Percentiles rank a stretch among this genome's conserved stretches.
Evolutionary conservation across 2,329 filamentous ascomycete genomes (phyloP).

Genomic region (Cladobotryum mycophilum): DNA sequence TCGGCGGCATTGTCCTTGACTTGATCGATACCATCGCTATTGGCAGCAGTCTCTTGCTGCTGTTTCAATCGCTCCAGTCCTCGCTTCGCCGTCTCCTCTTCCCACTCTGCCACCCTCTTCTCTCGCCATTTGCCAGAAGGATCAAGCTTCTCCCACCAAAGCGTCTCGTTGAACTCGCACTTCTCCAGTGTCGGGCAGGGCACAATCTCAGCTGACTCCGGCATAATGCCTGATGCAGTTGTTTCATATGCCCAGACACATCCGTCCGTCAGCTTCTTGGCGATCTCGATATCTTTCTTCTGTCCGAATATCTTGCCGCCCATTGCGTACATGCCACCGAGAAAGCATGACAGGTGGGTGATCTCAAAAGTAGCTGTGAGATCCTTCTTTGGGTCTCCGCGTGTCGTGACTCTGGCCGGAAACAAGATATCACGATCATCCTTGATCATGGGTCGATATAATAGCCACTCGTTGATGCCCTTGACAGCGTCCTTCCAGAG

Average conservation of each 20-base stretch:
- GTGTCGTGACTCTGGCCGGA: slow-evolving; percentile 54
- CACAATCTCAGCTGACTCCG: slow-evolving; percentile 41
- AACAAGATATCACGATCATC: slow-evolving; percentile 66
- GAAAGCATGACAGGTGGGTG: slow-evolving; percentile 60
- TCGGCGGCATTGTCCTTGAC: slow-evolving; percentile 8
- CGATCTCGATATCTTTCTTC: slow-evolving; percentile 56
- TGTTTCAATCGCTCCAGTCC: slow-evolving; percentile 14
- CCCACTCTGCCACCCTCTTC: slow-evolving; percentile 38
- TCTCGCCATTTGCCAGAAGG: slow-evolving; percentile 38
- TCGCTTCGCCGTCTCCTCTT: slow-evolving; percentile 32
- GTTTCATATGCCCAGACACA: slow-evolving; percentile 64
- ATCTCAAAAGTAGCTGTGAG: slow-evolving; percentile 51
- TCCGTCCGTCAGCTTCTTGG: slow-evolving; percentile 57
- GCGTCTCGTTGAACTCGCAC: slow-evolving; percentile 47
- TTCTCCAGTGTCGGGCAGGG: slow-evolving; percentile 41
- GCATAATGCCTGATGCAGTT: slow-evolving; percentile 58
- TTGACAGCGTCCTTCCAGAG: slow-evolving; percentile 66
- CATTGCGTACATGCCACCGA: slow-evolving; percentile 64
- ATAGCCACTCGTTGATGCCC: slow-evolving; percentile 63
- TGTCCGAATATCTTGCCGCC: slow-evolving; percentile 56
- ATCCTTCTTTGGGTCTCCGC: slow-evolving; percentile 34
- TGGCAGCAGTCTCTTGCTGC: neutral
- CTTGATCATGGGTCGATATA: slow-evolving; percentile 71
- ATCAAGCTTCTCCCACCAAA: slow-evolving; percentile 45
- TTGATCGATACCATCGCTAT: neutral